Evolutionary conservation across 768 basidiomycete genomes (phyloP).

Genomic region (Boletus subcaerulescens): DNA sequence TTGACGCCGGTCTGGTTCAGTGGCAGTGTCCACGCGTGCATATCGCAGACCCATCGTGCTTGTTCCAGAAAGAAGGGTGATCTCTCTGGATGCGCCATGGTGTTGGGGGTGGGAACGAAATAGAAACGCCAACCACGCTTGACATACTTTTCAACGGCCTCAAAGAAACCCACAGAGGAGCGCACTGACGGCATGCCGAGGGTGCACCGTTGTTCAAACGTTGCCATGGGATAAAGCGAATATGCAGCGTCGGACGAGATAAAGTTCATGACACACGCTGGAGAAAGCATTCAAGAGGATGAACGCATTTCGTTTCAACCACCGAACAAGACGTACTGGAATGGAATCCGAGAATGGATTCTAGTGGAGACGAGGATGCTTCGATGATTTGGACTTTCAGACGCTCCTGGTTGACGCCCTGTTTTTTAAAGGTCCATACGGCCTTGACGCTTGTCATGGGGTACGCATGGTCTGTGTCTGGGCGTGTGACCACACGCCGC

Average conservation of each 20-base stretch:
- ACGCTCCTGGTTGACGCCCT: background rate
- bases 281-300: background rate
- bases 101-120: background rate
- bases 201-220: conserved; percentile 34
- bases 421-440: conserved; percentile 28
- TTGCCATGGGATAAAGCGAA: conserved; percentile 41
- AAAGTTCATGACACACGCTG: conserved; percentile 33
- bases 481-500: background rate
- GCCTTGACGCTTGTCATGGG: conserved; percentile 3
- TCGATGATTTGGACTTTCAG: conserved; percentile 43
- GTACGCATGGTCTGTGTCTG: background rate
- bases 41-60: conserved; percentile 33
- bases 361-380: conserved; percentile 15
- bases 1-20: background rate
- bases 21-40: conserved; percentile 3
- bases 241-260: conserved; percentile 42
- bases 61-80: conserved; percentile 14
- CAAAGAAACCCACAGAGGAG: background rate
- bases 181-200: conserved; percentile 19
- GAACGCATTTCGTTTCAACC: background rate
- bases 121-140: conserved; percentile 33
- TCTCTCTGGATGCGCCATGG: background rate
- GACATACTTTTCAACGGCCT: conserved; percentile 33
- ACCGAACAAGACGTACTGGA: conserved; percentile 36
- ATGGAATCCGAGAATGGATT: conserved; percentile 45